Evolutionary conservation across 306 rosid genomes (phyloP).

Genomic region (Trichosanthes truncata): DNA sequence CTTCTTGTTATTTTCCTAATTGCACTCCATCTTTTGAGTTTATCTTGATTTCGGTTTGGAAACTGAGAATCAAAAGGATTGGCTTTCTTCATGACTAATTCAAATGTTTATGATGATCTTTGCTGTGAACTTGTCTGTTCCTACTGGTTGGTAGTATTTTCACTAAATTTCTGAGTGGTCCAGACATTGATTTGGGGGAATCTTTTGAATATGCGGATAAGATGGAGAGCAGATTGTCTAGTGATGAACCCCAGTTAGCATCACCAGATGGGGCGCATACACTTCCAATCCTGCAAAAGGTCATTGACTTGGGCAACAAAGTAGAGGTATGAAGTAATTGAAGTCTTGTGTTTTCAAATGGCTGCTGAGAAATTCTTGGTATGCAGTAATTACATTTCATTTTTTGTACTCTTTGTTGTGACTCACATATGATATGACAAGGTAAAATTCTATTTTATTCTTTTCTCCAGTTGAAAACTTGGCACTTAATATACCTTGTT

Average conservation of each 20-base stretch:
- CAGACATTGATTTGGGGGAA: constrained; percentile 26
- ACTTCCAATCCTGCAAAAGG: constrained; percentile 72
- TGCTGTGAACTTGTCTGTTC: background rate
- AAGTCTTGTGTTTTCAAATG: background rate
- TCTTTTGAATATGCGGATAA: constrained; percentile 25
- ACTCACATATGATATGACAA: background rate
- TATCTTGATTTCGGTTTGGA: background rate
- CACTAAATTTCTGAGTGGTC: constrained; percentile 7
- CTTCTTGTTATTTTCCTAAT: background rate
- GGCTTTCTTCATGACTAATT: background rate
- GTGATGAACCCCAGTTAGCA: constrained; percentile 44
- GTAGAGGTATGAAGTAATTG: constrained; percentile 40
- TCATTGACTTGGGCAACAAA: constrained; percentile 45
- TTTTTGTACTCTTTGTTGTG: background rate
- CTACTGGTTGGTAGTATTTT: background rate
- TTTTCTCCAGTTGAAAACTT: background rate
- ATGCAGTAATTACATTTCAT: background rate
- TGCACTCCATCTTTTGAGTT: background rate
- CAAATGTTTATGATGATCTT: background rate
- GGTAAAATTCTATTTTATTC: background rate
- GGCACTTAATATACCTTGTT: background rate
- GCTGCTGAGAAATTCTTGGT: background rate
- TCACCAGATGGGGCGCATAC: constrained; percentile 51
- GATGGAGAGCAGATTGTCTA: constrained; percentile 28
- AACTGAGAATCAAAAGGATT: background rate